Conservation (phyloP, 2,329 filamentous ascomycete genomes). For the Ambrosiella beaveri region DNA sequence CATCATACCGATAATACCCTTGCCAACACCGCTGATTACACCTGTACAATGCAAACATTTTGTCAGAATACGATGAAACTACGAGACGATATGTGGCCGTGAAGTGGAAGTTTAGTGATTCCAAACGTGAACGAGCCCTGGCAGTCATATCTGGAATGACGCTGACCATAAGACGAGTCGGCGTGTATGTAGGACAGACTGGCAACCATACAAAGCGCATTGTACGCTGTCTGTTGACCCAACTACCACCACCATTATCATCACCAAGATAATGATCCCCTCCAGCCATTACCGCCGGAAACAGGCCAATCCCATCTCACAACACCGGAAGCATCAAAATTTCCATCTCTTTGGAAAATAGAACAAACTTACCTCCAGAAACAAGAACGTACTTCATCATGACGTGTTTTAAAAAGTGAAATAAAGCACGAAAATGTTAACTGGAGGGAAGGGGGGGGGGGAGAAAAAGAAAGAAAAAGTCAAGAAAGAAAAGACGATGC, state of each 20-base stretch:
- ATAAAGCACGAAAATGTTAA: constrained; percentile 11
- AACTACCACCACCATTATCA: too few species aligned
- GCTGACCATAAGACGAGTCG: too few species aligned
- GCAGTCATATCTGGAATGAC: background rate
- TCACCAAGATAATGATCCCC: too few species aligned
- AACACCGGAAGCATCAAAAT: background rate
- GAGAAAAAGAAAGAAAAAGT: constrained; percentile 11
- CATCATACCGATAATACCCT: constrained; percentile 19
- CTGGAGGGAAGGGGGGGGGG: constrained; percentile 12
- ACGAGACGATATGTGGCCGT: background rate
- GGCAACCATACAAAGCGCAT: too few species aligned
- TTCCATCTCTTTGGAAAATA: background rate
- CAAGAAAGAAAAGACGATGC: constrained; percentile 1
- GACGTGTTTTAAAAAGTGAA: constrained; percentile 8
- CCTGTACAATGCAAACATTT: constrained; percentile 16
- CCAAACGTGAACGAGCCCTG: background rate
- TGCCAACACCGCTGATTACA: constrained; percentile 31
- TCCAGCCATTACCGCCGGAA: background rate
- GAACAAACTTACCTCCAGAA: constrained; percentile 43
- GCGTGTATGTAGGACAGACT: too few species aligned
- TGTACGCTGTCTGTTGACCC: too few species aligned
- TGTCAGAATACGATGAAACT: constrained; percentile 2
- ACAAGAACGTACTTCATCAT: constrained; percentile 72
- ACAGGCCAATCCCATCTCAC: background rate
- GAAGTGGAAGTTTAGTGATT: background rate